Evolutionary conservation across 1,284 basidiomycete species (phyloP).

Genomic region (Hemileia vastatrix): DNA sequence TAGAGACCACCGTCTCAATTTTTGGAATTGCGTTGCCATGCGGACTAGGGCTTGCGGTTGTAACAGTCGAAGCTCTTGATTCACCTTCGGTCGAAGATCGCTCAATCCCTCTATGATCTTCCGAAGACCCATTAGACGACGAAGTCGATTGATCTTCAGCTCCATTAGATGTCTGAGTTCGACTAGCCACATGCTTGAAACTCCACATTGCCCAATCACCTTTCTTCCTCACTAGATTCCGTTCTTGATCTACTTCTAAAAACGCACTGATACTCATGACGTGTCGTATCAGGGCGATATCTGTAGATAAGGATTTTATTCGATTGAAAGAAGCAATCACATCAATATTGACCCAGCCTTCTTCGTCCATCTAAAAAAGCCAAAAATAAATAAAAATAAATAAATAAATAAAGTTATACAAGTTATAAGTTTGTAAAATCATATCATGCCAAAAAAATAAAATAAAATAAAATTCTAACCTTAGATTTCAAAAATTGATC

Average conservation of each 20-base stretch:
- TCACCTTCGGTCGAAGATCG: background rate
- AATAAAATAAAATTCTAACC: background rate
- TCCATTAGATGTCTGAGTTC: background rate
- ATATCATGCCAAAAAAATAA: background rate
- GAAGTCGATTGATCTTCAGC: background rate
- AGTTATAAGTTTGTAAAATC: no score
- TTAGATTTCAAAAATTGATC: constrained; percentile 3
- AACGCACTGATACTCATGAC: constrained; percentile 59
- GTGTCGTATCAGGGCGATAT: constrained; percentile 59
- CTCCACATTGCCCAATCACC: constrained; percentile 8
- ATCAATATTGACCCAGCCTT: constrained; percentile 73
- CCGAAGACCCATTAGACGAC: no score
- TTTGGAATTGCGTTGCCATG: background rate
- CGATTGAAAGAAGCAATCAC: constrained; percentile 79
- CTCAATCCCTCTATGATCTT: no score
- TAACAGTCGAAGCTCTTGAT: background rate
- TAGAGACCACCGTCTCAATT: no score
- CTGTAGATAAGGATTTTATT: constrained; percentile 59
- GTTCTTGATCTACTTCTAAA: constrained; percentile 60
- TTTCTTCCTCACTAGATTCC: constrained; percentile 28
- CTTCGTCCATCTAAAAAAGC: constrained; percentile 66
- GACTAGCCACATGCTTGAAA: background rate
- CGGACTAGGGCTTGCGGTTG: background rate
- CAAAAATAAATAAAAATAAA: no score
- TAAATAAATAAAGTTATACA: no score